Base-by-base conservation (phyloP, 192 early-diverging fungal species). In the Backusella parvicylindrica region DNA sequence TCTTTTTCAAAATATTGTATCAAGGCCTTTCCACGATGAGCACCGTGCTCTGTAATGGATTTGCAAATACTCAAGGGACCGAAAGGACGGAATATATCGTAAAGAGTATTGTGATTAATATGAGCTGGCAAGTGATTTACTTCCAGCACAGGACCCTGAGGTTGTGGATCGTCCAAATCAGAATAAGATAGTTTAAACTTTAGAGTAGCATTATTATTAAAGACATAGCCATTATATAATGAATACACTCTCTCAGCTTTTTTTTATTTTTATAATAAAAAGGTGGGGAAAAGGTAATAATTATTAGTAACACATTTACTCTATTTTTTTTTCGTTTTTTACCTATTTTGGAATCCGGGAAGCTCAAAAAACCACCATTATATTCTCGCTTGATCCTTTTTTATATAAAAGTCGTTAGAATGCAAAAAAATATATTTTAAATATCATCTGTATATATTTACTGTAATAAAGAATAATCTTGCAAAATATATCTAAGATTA, bases 181-280 rank as follows among this genome's bases (percentile, higher is more conserved):
- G 75, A 68, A 36, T 70, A 50, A 26, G 76, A 74, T n/a, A 73
- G 35, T 35, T 74, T 67, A 21, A 68, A 71, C 47, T 78, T 49
- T 32, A 79, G 75, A 18, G 43, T 66, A 28, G 70, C 56, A 50
- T 69, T 63, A 73, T 72, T 64, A 15, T 70, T 35, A 30, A 79
- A 64, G 1, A 49, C 43, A 31, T 41, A 67, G 31, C 76, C 73
- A 67, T 84, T 84, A 41, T 71, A 82, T 0, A 82, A 47, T n/a
- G 83, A 71, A 69, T 77, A 84, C 6, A 81, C 77, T 70, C 73
- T 78, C 28, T 84, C 83, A 26, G 83, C 83, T 77, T 47, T 47
- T 47, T 47, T 47, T 2, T 47, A n/a, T 43, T 64, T 70, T 47
- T 47, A n/a, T 41, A 15, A 16, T 76, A 73, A 53, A 56, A 47